These are phyloP conservation scores for Colletotrichum cereale DNA, from an alignment of 2,329 filamentous ascomycete genomes.

Conservation along the genomic window DNA sequence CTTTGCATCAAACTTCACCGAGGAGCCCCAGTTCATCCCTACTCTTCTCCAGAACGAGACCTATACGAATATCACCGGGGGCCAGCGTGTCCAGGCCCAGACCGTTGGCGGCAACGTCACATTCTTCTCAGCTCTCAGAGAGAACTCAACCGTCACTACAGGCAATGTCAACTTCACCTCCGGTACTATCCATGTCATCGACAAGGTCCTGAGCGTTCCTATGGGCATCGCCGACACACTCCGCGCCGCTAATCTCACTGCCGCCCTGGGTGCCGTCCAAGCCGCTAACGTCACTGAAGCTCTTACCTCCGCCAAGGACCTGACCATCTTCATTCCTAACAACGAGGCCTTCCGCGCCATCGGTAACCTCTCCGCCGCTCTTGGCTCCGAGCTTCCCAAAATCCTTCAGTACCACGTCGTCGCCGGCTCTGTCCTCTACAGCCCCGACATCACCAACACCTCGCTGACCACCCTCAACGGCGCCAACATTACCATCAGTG, in stretches of 20 bases:
- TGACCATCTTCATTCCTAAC: slow-evolving; percentile 75
- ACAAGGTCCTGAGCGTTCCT: slow-evolving; percentile 62
- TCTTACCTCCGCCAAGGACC: slow-evolving; percentile 56
- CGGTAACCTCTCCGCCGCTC: slow-evolving; percentile 61
- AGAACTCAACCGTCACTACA: slow-evolving; percentile 60
- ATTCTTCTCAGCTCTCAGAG: slow-evolving; percentile 65
- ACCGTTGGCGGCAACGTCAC: slow-evolving; percentile 56
- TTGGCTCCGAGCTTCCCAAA: slow-evolving; percentile 61
- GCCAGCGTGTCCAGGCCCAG: slow-evolving; percentile 67
- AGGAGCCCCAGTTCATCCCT: slow-evolving; percentile 51
- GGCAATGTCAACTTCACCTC: slow-evolving; percentile 67
- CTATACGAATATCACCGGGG: slow-evolving; percentile 70
- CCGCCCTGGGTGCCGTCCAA: slow-evolving; percentile 60
- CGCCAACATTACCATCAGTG: slow-evolving; percentile 46
- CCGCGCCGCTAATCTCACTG: slow-evolving; percentile 57
- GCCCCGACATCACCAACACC: slow-evolving; percentile 44
- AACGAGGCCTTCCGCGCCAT: slow-evolving; percentile 71
- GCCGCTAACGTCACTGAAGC: slow-evolving; percentile 56
- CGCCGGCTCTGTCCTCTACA: slow-evolving; percentile 66
- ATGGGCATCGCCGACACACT: slow-evolving; percentile 56
- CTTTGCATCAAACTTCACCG: slow-evolving; percentile 44
- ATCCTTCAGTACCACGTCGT: slow-evolving; percentile 76
- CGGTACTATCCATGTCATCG: slow-evolving; percentile 67
- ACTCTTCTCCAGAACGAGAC: slow-evolving; percentile 61
- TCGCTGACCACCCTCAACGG: slow-evolving; percentile 41